Conservation (phyloP, 177 flowering plant species). For the Vitis hybrid region DNA sequence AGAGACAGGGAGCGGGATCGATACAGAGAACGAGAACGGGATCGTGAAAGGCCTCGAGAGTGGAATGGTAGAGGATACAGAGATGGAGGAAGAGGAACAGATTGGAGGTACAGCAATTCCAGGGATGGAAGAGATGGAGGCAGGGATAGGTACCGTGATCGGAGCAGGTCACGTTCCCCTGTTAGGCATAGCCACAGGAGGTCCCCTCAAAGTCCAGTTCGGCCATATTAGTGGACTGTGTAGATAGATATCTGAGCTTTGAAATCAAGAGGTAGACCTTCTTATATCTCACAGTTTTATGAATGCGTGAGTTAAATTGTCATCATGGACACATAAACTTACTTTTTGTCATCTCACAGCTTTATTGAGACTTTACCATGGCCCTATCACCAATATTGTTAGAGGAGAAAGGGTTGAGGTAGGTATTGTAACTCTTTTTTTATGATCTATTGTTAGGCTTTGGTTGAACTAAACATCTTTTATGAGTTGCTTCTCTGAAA, state of each 20-base stretch:
- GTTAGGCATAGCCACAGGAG: slow-evolving; percentile 60
- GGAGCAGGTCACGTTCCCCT: slow-evolving; percentile 86
- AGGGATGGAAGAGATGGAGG: slow-evolving; percentile 74
- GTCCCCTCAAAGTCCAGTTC: slow-evolving; percentile 68
- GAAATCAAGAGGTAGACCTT: slow-evolving; percentile 64
- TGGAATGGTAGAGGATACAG: slow-evolving; percentile 60
- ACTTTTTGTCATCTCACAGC: slow-evolving; percentile 58
- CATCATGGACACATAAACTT: slow-evolving; percentile 38
- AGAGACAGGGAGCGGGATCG: slow-evolving; percentile 22
- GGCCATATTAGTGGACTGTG: slow-evolving; percentile 41
- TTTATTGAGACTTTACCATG: slow-evolving; percentile 53
- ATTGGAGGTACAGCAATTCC: slow-evolving; percentile 45
- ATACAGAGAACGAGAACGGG: slow-evolving; percentile 45
- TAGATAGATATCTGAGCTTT: slow-evolving; percentile 39
- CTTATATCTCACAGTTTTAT: slow-evolving; percentile 27
- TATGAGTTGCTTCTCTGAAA: slow-evolving; percentile 17
- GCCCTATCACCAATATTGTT: slow-evolving; percentile 50
- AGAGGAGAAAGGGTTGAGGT: slow-evolving; percentile 63
- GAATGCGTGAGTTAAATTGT: slow-evolving; percentile 29
- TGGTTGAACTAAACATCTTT: slow-evolving; percentile 17
- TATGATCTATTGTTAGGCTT: slow-evolving; percentile 11
- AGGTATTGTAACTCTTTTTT: slow-evolving; percentile 54
- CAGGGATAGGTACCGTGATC: slow-evolving; percentile 66
- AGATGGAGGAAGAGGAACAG: slow-evolving; percentile 55
- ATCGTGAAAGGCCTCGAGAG: slow-evolving; percentile 60